Evolutionary conservation across 2,329 filamentous ascomycete genomes (phyloP), one percentile per base, ranked within the genome.

Genomic region (Fusarium nygamai): DNA sequence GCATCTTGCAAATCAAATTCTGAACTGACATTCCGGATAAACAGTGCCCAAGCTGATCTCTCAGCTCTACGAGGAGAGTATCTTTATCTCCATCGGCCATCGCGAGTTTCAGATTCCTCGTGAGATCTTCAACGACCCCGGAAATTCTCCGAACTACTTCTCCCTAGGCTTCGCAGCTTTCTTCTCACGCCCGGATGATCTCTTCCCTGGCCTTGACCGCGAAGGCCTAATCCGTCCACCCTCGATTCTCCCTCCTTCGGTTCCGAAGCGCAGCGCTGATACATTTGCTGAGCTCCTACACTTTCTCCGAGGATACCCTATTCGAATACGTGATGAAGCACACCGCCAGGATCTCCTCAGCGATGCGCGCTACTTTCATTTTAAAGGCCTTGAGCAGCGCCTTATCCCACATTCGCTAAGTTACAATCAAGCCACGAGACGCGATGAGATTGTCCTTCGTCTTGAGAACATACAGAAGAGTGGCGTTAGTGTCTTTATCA

Each of bases 141-240:
- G 95, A 33, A 95, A 98, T 83, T 92, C 91, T n/a, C 95, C 95
- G 19, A 98, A 98, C 82, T 98, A 95, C 87, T 98, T 98, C 86
- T 93, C 94, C 1, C 89, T 98, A 8, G 95, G 95, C 67, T 98
- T 97, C 79, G 92, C 92, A 43, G 90, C 94, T 77, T 97, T 97
- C 87, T 97, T 98, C 85, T 92, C 92, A 22, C 91, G 90, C 5
- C 93, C 93, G 0, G 87, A 90, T 20, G 92, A 97, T 77, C 89
- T 95, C 11, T 98, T 98, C 76, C 96, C 96, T 0, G 96, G 95
- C 3, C 88, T 98, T 2, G 91, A 95, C 67, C 91, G 94, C 59
- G 90, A 91, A 69, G 90, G 91, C 20, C 89, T 98, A 27, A 90
- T 98, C 47, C 92, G 96, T 1, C 96, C 96, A 4, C 96, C 96